A percentile compares a stretch with the other conserved stretches of the same genome.
These are phyloP conservation scores for Trebouxia gelatinosa DNA, from an alignment of 163 green algal genomes.

Conservation along the genomic window DNA sequence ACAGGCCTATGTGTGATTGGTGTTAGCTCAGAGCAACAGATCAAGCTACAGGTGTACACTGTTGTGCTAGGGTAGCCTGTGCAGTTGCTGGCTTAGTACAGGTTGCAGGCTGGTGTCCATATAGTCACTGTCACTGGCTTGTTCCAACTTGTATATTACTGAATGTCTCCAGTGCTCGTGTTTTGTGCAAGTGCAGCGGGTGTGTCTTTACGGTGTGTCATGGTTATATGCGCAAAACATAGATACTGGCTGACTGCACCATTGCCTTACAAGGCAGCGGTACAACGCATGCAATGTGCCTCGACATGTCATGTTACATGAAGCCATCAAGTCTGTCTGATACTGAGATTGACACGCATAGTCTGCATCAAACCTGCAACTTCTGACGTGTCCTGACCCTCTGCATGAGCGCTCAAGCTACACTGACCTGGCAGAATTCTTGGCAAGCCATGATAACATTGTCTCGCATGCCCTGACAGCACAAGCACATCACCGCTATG, in stretches of 20 bases:
- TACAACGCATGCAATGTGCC: background rate
- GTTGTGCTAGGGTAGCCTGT: background rate
- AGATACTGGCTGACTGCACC: background rate
- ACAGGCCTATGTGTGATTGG: background rate
- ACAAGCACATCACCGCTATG: conserved; percentile 82
- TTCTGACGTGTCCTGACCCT: background rate
- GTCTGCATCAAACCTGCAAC: background rate
- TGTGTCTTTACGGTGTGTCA: too few species aligned
- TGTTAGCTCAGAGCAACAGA: background rate
- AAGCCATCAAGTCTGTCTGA: conserved; percentile 16
- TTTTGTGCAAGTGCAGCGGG: background rate
- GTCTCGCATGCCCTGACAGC: conserved; percentile 63
- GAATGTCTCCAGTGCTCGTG: background rate
- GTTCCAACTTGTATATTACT: too few species aligned
- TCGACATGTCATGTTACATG: background rate
- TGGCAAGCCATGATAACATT: conserved; percentile 82
- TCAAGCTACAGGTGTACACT: background rate
- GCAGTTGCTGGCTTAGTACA: background rate
- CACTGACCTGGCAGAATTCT: conserved; percentile 44
- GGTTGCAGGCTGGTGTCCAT: background rate
- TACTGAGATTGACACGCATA: conserved; percentile 10
- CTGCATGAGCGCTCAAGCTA: background rate
- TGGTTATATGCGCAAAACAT: too few species aligned
- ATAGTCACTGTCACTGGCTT: background rate
- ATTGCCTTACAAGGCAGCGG: background rate